phyloP scores from a whole-genome alignment of 345 rosid genomes.

The Trapa incisa region DNA sequence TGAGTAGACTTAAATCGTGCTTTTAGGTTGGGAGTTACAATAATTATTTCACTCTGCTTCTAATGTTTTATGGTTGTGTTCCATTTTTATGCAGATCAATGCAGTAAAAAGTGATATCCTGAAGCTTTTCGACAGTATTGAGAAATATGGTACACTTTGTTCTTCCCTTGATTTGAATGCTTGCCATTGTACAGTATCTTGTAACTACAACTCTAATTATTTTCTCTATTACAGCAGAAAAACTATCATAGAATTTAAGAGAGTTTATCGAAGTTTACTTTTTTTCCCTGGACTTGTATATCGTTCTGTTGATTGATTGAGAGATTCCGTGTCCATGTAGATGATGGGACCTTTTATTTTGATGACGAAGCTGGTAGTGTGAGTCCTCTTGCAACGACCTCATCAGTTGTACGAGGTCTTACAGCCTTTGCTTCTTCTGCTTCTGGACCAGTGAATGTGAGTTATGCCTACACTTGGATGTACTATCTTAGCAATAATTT shows the following conservation, averaged over 20 bases:
- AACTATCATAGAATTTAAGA: no score
- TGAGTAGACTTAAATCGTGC: background rate
- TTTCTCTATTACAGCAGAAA: no score
- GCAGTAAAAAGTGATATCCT: slow-evolving; percentile 48
- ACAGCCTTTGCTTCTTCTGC: slow-evolving; percentile 53
- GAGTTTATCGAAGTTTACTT: no score
- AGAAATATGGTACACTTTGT: slow-evolving; percentile 59
- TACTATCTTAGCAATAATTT: slow-evolving; percentile 7
- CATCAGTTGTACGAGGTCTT: slow-evolving; percentile 78
- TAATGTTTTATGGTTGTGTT: slow-evolving; percentile 3
- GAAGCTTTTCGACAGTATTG: slow-evolving; percentile 78
- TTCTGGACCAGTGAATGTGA: slow-evolving; percentile 45
- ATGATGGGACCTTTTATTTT: slow-evolving; percentile 77
- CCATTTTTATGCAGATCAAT: slow-evolving; percentile 36
- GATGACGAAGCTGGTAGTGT: slow-evolving; percentile 50
- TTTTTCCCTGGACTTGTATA: background rate
- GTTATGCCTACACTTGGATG: slow-evolving; percentile 13
- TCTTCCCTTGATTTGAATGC: background rate
- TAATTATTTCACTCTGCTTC: background rate
- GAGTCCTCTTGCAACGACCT: slow-evolving; percentile 68
- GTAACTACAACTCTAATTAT: no score
- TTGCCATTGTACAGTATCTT: no score
- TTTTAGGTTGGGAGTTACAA: background rate
- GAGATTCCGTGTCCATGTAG: slow-evolving; percentile 21
- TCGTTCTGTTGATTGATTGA: background rate